Evolutionary conservation across 2,329 filamentous ascomycete species (phyloP).

Genomic region (Knufia petricola): DNA sequence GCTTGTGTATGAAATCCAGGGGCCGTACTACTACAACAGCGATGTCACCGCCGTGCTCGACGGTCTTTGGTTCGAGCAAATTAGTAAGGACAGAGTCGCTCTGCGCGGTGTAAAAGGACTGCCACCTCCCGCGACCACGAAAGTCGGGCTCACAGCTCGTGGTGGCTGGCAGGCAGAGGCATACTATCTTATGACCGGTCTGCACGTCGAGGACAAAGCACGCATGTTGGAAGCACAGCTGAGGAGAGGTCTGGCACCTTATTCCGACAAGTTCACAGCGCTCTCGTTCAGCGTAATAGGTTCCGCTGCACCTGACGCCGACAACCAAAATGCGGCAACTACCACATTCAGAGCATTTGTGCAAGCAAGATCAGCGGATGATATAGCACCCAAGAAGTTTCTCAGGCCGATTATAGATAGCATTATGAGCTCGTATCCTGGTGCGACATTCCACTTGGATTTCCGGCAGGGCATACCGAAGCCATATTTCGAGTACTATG

Average conservation of each 20-base stretch:
- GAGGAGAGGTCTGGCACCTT: constrained; percentile 30
- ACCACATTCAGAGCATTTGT: constrained; percentile 35
- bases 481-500: constrained; percentile 27
- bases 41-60: constrained; percentile 47
- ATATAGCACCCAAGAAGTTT: constrained; percentile 28
- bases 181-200: constrained; percentile 36
- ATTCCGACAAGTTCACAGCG: constrained; percentile 26
- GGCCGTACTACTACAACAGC: constrained; percentile 48
- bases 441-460: constrained; percentile 31
- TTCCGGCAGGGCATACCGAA: constrained; percentile 29
- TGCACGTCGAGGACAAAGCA: constrained; percentile 38
- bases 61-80: constrained; percentile 44
- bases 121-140: constrained; percentile 43
- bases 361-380: constrained; percentile 35
- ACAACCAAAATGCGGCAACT: constrained; percentile 35
- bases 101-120: constrained; percentile 35
- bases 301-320: constrained; percentile 26
- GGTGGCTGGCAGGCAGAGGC: constrained; percentile 41
- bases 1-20: constrained; percentile 47
- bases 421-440: constrained; percentile 35
- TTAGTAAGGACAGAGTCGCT: constrained; percentile 41
- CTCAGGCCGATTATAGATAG: constrained; percentile 30
- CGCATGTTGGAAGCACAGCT: constrained; percentile 38
- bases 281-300: constrained; percentile 28
- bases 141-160: constrained; percentile 38